Evolutionary conservation across 805 yeast genomes (phyloP), one percentile per base, ranked within the genome.

Genomic region (Vanderwaltozyma yarrowii): DNA sequence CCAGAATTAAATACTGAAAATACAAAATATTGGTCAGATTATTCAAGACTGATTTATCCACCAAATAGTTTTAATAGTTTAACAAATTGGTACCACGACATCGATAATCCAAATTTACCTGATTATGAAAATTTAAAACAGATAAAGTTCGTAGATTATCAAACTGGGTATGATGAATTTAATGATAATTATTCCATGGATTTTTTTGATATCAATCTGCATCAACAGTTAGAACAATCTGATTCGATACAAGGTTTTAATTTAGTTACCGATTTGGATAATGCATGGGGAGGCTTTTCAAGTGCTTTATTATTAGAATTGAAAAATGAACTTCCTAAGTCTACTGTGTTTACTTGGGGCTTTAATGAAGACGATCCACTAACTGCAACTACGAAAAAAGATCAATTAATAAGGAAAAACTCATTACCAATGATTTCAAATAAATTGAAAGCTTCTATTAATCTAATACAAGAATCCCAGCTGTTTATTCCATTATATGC

Each of bases 231-330:
- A 12, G 98, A 89, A 52, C 71, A 74, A 42, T 78, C 92, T 54
- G 96, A 92, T 55, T 58, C 65, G 20, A 52, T 88, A 15, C 73
- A 71, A 38, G 96, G 96, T 0, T 41, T 92, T 9, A 82, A 81
- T 46, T 35, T 84, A 0, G 51, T 78, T 2, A 71, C 81, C 0
- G 95, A 87, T 37, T 46, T 79, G 3, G 94, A 84, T 52, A 68
- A 75, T 17, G 82, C 80, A 0, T 89, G 97, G 97, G 80, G 86
- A 35, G 95, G 95, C 0, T 76, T 82, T 47, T 58, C 83, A 4
- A 55, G 61, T 30, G 66, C 67, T 33, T 46, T 77, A 44, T 41
- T 87, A 18, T 49, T 61, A n/a, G 70, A 67, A 7, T 36, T 87
- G 15, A 66, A 73, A 39, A 96, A 88, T 53, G 94, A 84, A 49